Conservation (phyloP, 1,284 basidiomycete species). For the Moesziomyces sp. region DNA sequence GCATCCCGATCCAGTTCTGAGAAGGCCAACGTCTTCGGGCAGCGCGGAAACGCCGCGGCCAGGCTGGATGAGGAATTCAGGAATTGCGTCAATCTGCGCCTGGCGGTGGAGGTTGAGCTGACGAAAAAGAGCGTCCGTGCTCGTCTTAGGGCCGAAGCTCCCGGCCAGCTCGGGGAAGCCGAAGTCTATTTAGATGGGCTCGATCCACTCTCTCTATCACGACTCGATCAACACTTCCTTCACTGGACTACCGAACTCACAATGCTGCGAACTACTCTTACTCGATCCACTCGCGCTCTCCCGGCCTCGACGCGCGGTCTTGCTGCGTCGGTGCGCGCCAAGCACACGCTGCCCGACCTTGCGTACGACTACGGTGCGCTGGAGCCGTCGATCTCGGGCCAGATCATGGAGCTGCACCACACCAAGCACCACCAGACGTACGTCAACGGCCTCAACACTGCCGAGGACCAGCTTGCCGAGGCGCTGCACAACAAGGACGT, state of each 20-base stretch:
- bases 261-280: slow-evolving; percentile 54
- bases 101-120: slow-evolving; percentile 13
- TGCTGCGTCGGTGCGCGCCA: slow-evolving; percentile 44
- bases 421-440: slow-evolving; percentile 67
- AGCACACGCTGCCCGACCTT: slow-evolving; percentile 68
- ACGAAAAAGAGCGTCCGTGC: slow-evolving; percentile 14
- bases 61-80: neutral
- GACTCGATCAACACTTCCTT: neutral
- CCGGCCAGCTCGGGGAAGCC: too few relatives aligned
- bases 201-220: neutral
- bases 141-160: slow-evolving; percentile 1
- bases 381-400: slow-evolving; percentile 63
- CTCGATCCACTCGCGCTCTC: slow-evolving; percentile 30
- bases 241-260: neutral
- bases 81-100: neutral
- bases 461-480: slow-evolving; percentile 60
- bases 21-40: too few relatives aligned
- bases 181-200: neutral
- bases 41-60: neutral
- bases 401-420: slow-evolving; percentile 68
- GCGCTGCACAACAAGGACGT: slow-evolving; percentile 59
- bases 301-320: slow-evolving; percentile 23
- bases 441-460: slow-evolving; percentile 65
- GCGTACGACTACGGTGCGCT: slow-evolving; percentile 65
- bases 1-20: too few relatives aligned